Percentiles rank a stretch among this genome's conserved stretches.
Conservation (phyloP, 768 basidiomycete genomes). For the Lyophyllum shimeji region DNA sequence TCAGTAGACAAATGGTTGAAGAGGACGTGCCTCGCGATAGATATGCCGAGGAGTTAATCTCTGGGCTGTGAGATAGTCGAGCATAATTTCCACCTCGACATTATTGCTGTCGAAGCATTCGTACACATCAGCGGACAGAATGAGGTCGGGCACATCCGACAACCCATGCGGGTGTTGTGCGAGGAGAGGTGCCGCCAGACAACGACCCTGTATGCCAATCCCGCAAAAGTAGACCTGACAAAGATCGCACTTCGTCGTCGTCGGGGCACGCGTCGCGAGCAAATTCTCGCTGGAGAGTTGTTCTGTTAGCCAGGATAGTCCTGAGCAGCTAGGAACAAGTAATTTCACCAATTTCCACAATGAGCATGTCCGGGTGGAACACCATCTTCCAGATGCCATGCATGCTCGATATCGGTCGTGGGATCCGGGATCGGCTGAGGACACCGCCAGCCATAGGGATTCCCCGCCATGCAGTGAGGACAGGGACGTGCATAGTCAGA, state of each 20-base stretch:
- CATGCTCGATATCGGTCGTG: constrained; percentile 60
- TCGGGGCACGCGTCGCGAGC: constrained; percentile 68
- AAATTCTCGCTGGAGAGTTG: constrained; percentile 60
- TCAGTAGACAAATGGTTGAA: background rate
- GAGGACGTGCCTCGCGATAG: constrained; percentile 65
- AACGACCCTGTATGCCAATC: constrained; percentile 73
- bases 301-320: background rate
- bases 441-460: constrained; percentile 78
- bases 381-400: constrained; percentile 79
- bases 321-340: background rate
- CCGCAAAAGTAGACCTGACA: constrained; percentile 85
- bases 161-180: constrained; percentile 71
- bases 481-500: constrained; percentile 74
- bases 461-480: constrained; percentile 70
- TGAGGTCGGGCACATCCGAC: constrained; percentile 68
- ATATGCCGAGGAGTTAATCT: constrained; percentile 67
- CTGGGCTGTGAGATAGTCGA: constrained; percentile 73
- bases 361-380: constrained; percentile 75
- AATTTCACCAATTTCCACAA: constrained; percentile 76
- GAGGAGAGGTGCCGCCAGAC: constrained; percentile 55
- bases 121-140: constrained; percentile 75
- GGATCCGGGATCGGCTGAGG: constrained; percentile 81
- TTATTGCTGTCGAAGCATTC: constrained; percentile 78
- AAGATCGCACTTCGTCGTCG: constrained; percentile 82
- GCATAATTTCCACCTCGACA: constrained; percentile 80